phyloP scores from a whole-genome alignment of 345 rosid species.

The Hypericum androsaemum region DNA sequence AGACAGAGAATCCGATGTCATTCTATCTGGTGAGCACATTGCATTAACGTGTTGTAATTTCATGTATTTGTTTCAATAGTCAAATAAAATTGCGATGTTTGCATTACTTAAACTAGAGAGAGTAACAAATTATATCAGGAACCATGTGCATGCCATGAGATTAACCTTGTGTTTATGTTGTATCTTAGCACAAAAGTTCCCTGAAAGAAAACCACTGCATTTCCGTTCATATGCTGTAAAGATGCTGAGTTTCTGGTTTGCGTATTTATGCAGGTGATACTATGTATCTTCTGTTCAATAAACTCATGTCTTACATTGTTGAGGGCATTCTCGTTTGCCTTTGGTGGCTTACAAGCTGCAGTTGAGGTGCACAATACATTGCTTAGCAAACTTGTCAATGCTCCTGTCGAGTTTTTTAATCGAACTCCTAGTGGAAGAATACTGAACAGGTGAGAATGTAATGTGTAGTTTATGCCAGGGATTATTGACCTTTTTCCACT shows the following conservation, averaged over 20 bases:
- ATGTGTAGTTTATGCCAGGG: slow-evolving; percentile 3
- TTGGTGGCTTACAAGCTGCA: slow-evolving; percentile 81
- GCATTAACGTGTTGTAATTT: too few species aligned
- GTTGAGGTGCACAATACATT: slow-evolving; percentile 54
- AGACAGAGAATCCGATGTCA: slow-evolving; percentile 42
- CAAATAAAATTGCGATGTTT: too few species aligned
- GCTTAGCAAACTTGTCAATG: slow-evolving; percentile 58
- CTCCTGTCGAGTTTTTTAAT: slow-evolving; percentile 79
- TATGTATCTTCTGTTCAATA: slow-evolving; percentile 59
- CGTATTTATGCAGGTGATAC: slow-evolving; percentile 47
- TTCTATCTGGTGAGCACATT: slow-evolving; percentile 56
- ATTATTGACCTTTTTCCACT: slow-evolving; percentile 6
- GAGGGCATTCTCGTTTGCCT: slow-evolving; percentile 95
- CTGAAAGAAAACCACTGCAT: too few species aligned
- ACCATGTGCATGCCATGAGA: too few species aligned
- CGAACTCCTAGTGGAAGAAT: slow-evolving; percentile 95
- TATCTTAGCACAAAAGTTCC: too few species aligned
- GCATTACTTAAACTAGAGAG: too few species aligned
- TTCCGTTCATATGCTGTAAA: too few species aligned
- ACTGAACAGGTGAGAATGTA: slow-evolving; percentile 65
- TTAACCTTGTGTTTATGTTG: too few species aligned
- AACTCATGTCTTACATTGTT: slow-evolving; percentile 67
- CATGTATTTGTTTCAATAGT: too few species aligned
- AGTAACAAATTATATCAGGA: too few species aligned
- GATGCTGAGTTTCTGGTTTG: too few species aligned